Percentiles rank a stretch among this genome's conserved stretches.
Conservation (phyloP, 192 early-diverging fungal genomes). For the Linnemannia elongata region DNA sequence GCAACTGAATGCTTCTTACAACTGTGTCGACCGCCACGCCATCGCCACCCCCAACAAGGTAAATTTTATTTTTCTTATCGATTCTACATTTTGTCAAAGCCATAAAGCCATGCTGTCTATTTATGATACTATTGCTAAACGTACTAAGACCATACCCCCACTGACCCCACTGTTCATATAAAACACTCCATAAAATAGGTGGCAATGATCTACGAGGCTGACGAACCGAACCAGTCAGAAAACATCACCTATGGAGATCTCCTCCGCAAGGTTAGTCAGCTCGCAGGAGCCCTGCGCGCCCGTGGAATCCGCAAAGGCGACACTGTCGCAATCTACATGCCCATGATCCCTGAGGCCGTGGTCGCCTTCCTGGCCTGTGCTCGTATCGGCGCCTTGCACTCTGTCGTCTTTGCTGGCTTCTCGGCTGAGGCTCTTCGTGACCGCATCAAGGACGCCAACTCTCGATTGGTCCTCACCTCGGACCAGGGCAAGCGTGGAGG, state of each 20-base stretch:
- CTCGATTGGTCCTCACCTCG: slow-evolving; percentile 90
- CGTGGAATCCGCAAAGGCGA: slow-evolving; percentile 94
- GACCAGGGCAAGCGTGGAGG: slow-evolving; percentile 96
- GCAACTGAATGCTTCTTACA: slow-evolving; percentile 90
- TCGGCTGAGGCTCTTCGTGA: slow-evolving; percentile 93
- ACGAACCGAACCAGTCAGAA: slow-evolving; percentile 85
- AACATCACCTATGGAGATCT: slow-evolving; percentile 89
- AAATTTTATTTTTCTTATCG: neutral
- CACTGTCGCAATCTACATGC: slow-evolving; percentile 97
- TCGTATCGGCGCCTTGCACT: slow-evolving; percentile 91
- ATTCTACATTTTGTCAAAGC: neutral
- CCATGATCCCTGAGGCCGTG: slow-evolving; percentile 95
- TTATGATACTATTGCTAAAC: neutral
- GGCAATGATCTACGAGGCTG: slow-evolving; percentile 90
- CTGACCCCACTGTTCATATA: too few species aligned
- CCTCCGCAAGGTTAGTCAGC: slow-evolving; percentile 81
- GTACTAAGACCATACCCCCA: neutral
- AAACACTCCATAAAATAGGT: slow-evolving; percentile 52
- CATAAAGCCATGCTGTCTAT: neutral
- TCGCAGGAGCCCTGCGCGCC: slow-evolving; percentile 88
- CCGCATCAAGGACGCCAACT: slow-evolving; percentile 88
- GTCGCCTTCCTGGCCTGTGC: slow-evolving; percentile 96
- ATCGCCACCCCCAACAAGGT: slow-evolving; percentile 78
- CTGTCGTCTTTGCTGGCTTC: slow-evolving; percentile 98
- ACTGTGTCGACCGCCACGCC: slow-evolving; percentile 97